A percentile compares a stretch with the other conserved stretches of the same genome.
phyloP scores from a whole-genome alignment of 495 filamentous ascomycete genomes.

The Aspergillus nidulans region DNA sequence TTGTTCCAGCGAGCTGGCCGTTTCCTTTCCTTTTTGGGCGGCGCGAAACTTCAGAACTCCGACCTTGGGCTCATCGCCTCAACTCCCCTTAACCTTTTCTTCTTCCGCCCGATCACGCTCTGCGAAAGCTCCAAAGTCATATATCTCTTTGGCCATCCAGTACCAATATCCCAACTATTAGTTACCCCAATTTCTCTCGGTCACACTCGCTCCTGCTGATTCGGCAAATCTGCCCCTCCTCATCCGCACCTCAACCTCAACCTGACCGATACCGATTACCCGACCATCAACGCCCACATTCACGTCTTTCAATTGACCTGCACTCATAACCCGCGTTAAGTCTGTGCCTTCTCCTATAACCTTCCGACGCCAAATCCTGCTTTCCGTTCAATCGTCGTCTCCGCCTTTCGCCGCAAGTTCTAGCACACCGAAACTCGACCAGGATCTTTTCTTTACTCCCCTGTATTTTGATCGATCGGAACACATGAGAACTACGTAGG shows the following conservation, averaged over 20 bases:
- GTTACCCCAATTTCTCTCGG: not conserved
- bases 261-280: constrained; percentile 22
- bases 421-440: not conserved
- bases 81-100: constrained; percentile 6
- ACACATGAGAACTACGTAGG: constrained; percentile 35
- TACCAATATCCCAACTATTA: not conserved
- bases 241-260: constrained; percentile 16
- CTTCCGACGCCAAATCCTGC: not conserved
- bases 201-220: not conserved
- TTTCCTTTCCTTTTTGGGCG: constrained; percentile 21
- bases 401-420: not conserved
- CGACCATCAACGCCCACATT: constrained; percentile 26
- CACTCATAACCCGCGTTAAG: not conserved
- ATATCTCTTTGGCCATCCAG: not conserved
- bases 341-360: not conserved
- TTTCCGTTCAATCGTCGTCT: not conserved
- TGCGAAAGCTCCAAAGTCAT: not conserved
- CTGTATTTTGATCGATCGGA: constrained; percentile 3
- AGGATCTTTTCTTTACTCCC: constrained; percentile 1
- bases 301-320: not conserved
- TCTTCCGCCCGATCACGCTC: constrained; percentile 6
- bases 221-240: constrained; percentile 21
- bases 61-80: constrained; percentile 5
- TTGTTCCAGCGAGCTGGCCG: not conserved
- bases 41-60: constrained; percentile 13